These are phyloP conservation scores for Yamadazyma pseudoaaseri DNA, from an alignment of 1,139 yeast species.

Conservation along the genomic window DNA sequence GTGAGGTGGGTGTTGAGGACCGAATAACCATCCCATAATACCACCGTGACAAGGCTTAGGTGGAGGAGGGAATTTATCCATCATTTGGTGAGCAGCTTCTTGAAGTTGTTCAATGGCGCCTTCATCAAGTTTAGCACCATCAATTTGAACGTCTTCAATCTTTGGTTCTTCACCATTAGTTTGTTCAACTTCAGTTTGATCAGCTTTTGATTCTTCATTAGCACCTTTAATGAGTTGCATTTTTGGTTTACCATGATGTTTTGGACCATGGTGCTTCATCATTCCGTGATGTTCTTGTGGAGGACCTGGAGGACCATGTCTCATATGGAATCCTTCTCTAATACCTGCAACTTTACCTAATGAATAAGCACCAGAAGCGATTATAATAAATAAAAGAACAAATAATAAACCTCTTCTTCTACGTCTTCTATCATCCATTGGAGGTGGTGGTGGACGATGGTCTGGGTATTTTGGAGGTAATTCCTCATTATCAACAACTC, in stretches of 20 bases:
- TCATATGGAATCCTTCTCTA: constrained; percentile 1
- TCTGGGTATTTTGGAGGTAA: background rate
- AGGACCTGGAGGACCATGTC: background rate
- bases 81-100: too few relatives aligned
- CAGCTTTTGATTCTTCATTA: too few relatives aligned
- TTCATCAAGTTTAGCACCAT: too few relatives aligned
- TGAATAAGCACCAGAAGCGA: background rate
- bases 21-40: background rate
- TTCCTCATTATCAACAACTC: background rate
- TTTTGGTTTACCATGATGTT: background rate
- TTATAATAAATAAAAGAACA: background rate
- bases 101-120: too few relatives aligned
- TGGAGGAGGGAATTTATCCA: background rate
- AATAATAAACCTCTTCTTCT: background rate
- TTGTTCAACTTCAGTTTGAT: too few relatives aligned
- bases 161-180: background rate
- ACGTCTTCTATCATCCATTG: background rate
- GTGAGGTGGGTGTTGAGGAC: too few relatives aligned
- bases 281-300: background rate
- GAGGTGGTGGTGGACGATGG: too few relatives aligned
- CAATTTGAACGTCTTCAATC: background rate
- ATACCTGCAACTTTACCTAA: background rate
- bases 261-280: background rate
- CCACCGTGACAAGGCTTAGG: background rate
- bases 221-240: too few relatives aligned